Evolutionary conservation across 352 stramenopile genomes (phyloP).

Genomic region (Phytophthora crassamura): DNA sequence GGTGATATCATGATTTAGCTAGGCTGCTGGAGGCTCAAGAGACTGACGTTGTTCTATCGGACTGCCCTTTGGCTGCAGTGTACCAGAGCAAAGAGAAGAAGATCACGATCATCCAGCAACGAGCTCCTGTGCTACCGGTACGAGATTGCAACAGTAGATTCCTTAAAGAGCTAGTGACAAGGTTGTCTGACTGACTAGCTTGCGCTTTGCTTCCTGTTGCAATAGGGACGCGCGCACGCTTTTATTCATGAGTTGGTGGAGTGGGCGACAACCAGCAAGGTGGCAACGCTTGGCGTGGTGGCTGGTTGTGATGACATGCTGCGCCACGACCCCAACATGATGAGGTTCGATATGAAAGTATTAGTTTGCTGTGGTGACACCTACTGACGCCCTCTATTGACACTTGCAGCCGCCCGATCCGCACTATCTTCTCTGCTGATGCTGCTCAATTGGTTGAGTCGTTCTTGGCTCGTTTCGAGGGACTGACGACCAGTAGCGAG

Average conservation of each 20-base stretch:
- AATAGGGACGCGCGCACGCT: conserved; percentile 52
- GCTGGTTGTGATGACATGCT: conserved; percentile 85
- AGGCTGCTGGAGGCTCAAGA: neutral
- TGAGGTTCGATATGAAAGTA: conserved; percentile 48
- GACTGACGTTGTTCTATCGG: conserved; percentile 2
- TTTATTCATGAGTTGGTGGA: conserved; percentile 66
- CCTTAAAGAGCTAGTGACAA: neutral
- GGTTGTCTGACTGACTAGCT: neutral
- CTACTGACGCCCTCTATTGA: neutral
- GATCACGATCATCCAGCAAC: conserved; percentile 81
- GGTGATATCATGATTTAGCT: conserved; percentile 39
- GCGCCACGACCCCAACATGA: conserved; percentile 79
- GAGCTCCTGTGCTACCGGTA: conserved; percentile 59
- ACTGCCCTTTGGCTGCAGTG: conserved; percentile 40
- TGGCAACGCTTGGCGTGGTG: conserved; percentile 60
- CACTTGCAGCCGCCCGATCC: conserved; percentile 59
- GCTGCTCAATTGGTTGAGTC: conserved; percentile 35
- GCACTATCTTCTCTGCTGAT: conserved; percentile 53
- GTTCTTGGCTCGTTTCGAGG: conserved; percentile 52
- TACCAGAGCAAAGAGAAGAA: conserved; percentile 69
- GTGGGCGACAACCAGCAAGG: conserved; percentile 55
- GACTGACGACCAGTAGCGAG: conserved; percentile 25
- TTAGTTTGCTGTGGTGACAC: neutral
- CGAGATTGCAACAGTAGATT: neutral
- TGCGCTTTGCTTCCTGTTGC: conserved; percentile 9